These are phyloP conservation scores for Hebeloma cylindrosporum DNA, from an alignment of 768 basidiomycete genomes.

Conservation along the genomic window DNA sequence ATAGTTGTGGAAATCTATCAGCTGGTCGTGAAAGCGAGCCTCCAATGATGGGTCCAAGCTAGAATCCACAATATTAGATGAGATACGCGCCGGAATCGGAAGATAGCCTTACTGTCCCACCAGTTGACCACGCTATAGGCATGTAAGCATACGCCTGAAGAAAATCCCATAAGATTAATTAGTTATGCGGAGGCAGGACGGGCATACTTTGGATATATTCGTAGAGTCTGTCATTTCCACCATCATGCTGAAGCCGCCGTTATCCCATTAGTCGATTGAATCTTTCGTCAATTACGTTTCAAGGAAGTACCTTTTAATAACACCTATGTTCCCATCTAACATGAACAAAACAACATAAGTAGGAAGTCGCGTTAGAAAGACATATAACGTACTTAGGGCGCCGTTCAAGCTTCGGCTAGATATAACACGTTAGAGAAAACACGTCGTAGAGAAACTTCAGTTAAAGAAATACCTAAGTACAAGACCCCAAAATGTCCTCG, in stretches of 20 bases:
- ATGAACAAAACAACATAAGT: slow-evolving; percentile 5
- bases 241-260: slow-evolving; percentile 50
- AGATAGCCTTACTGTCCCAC: slow-evolving; percentile 34
- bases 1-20: slow-evolving; percentile 53
- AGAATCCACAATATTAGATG: slow-evolving; percentile 7
- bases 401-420: slow-evolving; percentile 67
- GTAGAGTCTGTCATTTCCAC: slow-evolving; percentile 72
- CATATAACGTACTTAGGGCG: slow-evolving; percentile 53
- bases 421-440: slow-evolving; percentile 5
- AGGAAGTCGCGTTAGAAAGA: neutral
- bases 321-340: slow-evolving; percentile 59
- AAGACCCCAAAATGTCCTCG: slow-evolving; percentile 65
- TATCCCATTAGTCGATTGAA: no score
- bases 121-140: slow-evolving; percentile 51
- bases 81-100: neutral
- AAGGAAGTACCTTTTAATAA: slow-evolving; percentile 58
- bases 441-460: neutral
- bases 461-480: slow-evolving; percentile 45
- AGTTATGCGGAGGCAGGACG: neutral
- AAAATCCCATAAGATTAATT: neutral
- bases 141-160: slow-evolving; percentile 62
- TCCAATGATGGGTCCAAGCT: slow-evolving; percentile 57
- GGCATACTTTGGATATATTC: slow-evolving; percentile 57
- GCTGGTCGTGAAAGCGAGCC: slow-evolving; percentile 55
- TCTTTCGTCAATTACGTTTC: slow-evolving; percentile 9